Evolutionary conservation across 2,329 filamentous ascomycete species (phyloP).

Genomic region (Lasiodiplodia theobromae): DNA sequence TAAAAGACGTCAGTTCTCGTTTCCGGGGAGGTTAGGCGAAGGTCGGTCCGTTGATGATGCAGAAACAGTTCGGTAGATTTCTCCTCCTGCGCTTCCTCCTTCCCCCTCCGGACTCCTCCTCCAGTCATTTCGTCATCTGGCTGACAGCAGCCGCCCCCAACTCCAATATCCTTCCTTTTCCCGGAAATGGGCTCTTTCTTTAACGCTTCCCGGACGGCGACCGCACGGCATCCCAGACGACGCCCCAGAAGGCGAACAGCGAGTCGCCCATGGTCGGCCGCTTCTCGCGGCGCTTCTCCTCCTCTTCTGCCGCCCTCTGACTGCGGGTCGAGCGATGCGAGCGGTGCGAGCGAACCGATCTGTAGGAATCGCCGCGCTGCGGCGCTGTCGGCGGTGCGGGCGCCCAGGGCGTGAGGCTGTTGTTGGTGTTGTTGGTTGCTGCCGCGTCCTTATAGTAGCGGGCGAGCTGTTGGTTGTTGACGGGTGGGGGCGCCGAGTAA

Average conservation of each 20-base stretch:
- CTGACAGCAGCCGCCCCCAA: no score
- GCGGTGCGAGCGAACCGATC: slow-evolving; percentile 24
- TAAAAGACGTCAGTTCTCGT: background rate
- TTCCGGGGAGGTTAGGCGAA: background rate
- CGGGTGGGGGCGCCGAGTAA: slow-evolving; percentile 15
- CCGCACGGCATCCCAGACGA: slow-evolving; percentile 24
- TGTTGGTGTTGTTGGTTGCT: background rate
- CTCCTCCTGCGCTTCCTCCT: no score
- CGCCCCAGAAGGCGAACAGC: slow-evolving; percentile 28
- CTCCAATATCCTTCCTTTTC: background rate
- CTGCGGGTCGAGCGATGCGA: slow-evolving; percentile 27
- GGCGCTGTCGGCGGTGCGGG: background rate
- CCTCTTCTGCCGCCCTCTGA: background rate
- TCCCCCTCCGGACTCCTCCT: no score
- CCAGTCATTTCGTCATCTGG: no score
- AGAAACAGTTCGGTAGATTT: no score
- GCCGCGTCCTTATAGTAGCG: background rate
- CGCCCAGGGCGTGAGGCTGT: slow-evolving; percentile 15
- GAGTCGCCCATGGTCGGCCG: slow-evolving; percentile 40
- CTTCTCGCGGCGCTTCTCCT: slow-evolving; percentile 24
- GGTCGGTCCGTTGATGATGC: no score
- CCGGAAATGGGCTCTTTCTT: no score
- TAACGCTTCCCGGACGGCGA: slow-evolving; percentile 17
- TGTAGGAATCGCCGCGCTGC: slow-evolving; percentile 2
- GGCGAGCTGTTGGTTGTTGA: slow-evolving; percentile 23